Conservation (phyloP, 331 rosid genomes). For the Acacia concinna region DNA sequence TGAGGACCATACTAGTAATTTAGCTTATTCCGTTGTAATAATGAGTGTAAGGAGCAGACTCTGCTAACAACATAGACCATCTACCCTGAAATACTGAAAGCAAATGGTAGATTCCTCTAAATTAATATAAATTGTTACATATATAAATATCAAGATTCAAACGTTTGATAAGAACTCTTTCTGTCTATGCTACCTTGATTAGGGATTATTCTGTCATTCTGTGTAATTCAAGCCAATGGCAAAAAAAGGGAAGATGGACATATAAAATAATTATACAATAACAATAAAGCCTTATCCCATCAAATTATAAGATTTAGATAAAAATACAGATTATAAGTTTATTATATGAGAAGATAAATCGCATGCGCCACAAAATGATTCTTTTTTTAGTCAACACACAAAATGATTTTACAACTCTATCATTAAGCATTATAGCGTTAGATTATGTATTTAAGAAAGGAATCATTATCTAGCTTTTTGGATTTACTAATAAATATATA, state of each 20-base stretch:
- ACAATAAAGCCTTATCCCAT: too few relatives aligned
- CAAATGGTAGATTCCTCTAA: background rate
- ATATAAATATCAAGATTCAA: too few relatives aligned
- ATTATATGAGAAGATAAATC: background rate
- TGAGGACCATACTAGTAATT: too few relatives aligned
- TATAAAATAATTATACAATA: too few relatives aligned
- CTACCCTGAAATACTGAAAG: background rate
- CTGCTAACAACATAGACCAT: background rate
- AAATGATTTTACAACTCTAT: background rate
- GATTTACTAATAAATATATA: background rate
- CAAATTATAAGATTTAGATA: too few relatives aligned
- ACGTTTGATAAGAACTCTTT: too few relatives aligned
- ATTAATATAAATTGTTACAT: background rate
- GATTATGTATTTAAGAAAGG: conserved; percentile 2
- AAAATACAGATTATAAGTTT: background rate
- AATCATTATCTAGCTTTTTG: background rate
- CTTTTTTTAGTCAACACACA: too few relatives aligned
- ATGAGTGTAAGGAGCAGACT: too few relatives aligned
- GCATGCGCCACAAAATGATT: background rate
- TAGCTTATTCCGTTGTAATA: too few relatives aligned
- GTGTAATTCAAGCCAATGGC: background rate
- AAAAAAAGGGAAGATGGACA: background rate
- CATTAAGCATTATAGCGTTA: background rate
- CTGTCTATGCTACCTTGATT: background rate
- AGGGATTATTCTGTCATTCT: conserved; percentile 14